These are phyloP conservation scores for Periconia sp. DNA, from an alignment of 2,329 filamentous ascomycete genomes.

Conservation along the genomic window DNA sequence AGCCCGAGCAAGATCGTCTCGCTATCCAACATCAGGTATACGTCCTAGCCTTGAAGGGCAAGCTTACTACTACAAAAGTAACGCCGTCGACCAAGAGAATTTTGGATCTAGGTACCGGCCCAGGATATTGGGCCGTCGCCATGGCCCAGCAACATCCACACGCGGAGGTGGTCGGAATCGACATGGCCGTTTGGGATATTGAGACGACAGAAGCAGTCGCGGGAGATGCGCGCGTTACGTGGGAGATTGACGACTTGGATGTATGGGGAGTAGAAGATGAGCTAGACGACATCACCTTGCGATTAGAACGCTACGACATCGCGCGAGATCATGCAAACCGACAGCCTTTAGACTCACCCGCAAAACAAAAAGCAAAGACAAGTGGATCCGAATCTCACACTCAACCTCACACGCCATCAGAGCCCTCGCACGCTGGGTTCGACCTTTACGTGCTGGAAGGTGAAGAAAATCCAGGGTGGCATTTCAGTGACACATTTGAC, in stretches of 20 bases:
- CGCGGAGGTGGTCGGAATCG: slow-evolving; percentile 57
- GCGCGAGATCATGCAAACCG: slow-evolving; percentile 29
- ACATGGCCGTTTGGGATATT: slow-evolving; percentile 57
- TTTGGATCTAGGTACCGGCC: slow-evolving; percentile 55
- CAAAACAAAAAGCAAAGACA: slow-evolving; percentile 9
- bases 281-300: slow-evolving; percentile 30
- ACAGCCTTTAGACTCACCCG: slow-evolving; percentile 22
- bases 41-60: slow-evolving; percentile 48
- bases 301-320: slow-evolving; percentile 31
- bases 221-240: slow-evolving; percentile 31
- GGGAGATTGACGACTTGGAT: slow-evolving; percentile 48
- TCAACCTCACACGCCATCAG: slow-evolving; percentile 22
- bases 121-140: slow-evolving; percentile 57
- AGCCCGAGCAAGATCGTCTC: slow-evolving; percentile 67
- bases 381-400: slow-evolving; percentile 5
- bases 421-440: slow-evolving; percentile 29
- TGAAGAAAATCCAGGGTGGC: slow-evolving; percentile 47
- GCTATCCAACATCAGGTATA: slow-evolving; percentile 69
- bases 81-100: slow-evolving; percentile 33
- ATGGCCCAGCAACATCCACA: slow-evolving; percentile 53
- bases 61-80: slow-evolving; percentile 42
- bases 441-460: slow-evolving; percentile 28
- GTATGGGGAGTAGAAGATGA: slow-evolving; percentile 37
- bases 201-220: slow-evolving; percentile 52
- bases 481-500: slow-evolving; percentile 56